Base-by-base conservation (phyloP, 352 stramenopile species). In the Thraustotheca clavata region DNA sequence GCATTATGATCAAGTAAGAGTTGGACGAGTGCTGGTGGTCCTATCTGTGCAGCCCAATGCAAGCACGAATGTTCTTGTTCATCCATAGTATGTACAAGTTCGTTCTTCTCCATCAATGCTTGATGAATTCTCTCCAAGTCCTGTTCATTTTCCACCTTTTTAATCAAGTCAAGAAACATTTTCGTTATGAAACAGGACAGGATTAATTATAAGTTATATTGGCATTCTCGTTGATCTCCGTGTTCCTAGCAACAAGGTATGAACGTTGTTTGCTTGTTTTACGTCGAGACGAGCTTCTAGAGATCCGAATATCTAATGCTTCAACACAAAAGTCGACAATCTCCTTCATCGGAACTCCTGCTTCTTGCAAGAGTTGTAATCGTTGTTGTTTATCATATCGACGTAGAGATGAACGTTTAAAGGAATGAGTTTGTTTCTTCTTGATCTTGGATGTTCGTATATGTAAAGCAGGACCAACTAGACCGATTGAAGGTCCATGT, bases 281-380 rank as follows among this genome's bases (percentile, higher is more conserved):
- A 12, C 12, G 33, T 16, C 55, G 34, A 24, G 49, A n/a, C 9
- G 52, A 34, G 9, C 38, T 20, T 16, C 55, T 38, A 38, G 55
- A 62, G 34, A 62, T 46, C 29, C 55, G 55, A 39, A 62, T 39
- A 41, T 62, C 55, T 26, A 62, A 41, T 8, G 55, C 55, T 29
- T 62, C 55, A 14, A 62, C 39, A 22, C 55, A 62, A 50, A 62
- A 62, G 34, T 59, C 55, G 18, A 62, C 55, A 35, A 62, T 62
- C 11, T 62, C 55, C n/a, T 62, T 62, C 55, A 62, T 62, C 3
- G 14, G 11, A 24, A 54, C 26, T 12, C 55, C 55, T 7, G 55
- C 55, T 14, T 6, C 22, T 6, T 54, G 41, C 14, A 62, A 29
- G 24, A 62, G 49, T 27, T 31, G 39, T 24, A 62, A 38, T 14